A percentile compares a stretch with the other conserved stretches of the same genome.
Conservation (phyloP, 2,329 filamentous ascomycete species). For the Claviceps arundinis region DNA sequence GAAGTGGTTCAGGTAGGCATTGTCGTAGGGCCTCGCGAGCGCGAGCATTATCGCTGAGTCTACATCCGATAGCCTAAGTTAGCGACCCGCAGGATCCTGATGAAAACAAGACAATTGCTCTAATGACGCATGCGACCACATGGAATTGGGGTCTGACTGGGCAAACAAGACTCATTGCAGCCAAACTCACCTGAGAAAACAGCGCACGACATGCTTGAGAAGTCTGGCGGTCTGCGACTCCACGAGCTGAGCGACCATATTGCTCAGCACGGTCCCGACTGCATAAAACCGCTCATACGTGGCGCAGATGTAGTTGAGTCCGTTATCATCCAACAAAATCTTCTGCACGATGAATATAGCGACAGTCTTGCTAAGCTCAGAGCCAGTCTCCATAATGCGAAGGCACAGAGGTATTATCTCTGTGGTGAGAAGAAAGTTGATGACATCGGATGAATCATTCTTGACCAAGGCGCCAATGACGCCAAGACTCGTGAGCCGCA, state of each 20-base stretch:
- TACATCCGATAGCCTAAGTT: slow-evolving; percentile 23
- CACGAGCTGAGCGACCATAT: slow-evolving; percentile 96
- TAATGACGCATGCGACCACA: too few species aligned
- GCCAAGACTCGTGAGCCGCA: slow-evolving; percentile 86
- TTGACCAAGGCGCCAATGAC: slow-evolving; percentile 96
- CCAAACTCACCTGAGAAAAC: slow-evolving; percentile 73
- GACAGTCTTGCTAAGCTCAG: slow-evolving; percentile 95
- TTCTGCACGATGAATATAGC: slow-evolving; percentile 99
- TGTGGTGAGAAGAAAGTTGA: slow-evolving; percentile 95
- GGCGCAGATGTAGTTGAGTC: slow-evolving; percentile 94
- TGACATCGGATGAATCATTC: slow-evolving; percentile 96
- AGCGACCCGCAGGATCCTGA: slow-evolving; percentile 3
- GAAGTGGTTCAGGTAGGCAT: slow-evolving; percentile 94
- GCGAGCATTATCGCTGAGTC: slow-evolving; percentile 88
- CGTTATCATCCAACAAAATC: slow-evolving; percentile 91
- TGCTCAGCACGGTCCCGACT: slow-evolving; percentile 91
- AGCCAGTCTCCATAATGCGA: slow-evolving; percentile 98
- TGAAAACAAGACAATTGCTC: neutral
- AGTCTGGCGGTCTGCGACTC: slow-evolving; percentile 94
- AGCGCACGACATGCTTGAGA: slow-evolving; percentile 93
- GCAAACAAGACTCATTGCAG: neutral
- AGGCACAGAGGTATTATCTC: slow-evolving; percentile 97
- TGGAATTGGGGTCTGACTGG: too few species aligned
- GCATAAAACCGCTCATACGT: slow-evolving; percentile 98
- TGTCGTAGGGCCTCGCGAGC: slow-evolving; percentile 90